A percentile compares a stretch with the other conserved stretches of the same genome.
Conservation (phyloP, 176 grass and related monocot genomes). For the Zea luxurians region DNA sequence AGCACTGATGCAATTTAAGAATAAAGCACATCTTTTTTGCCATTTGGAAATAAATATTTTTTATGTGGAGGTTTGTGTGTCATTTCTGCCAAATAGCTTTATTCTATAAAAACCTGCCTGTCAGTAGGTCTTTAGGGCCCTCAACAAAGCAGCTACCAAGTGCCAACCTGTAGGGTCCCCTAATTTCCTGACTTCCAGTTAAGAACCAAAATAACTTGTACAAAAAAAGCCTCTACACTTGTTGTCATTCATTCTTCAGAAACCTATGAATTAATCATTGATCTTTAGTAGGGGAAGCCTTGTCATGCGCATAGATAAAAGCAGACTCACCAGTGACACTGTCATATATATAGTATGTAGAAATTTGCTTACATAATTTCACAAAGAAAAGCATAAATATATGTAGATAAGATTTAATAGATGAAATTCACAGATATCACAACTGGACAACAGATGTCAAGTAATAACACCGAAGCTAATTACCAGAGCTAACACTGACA, state of each 20-base stretch:
- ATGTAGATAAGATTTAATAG: not conserved
- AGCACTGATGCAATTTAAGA: slow-evolving; percentile 18
- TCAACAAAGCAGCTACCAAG: slow-evolving; percentile 16
- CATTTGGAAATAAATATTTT: slow-evolving; percentile 29
- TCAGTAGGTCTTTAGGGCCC: no score
- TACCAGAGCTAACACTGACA: not conserved
- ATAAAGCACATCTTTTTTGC: slow-evolving; percentile 34
- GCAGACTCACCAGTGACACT: not conserved
- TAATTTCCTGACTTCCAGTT: slow-evolving; percentile 11
- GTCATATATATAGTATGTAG: slow-evolving; percentile 3
- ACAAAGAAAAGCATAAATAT: not conserved
- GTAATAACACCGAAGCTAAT: not conserved
- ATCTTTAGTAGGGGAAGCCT: not conserved
- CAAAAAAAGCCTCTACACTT: not conserved
- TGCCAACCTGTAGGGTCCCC: not conserved
- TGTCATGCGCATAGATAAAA: slow-evolving; percentile 2
- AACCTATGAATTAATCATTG: slow-evolving; percentile 1
- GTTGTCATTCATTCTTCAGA: not conserved
- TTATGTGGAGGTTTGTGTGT: not conserved
- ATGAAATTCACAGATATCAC: slow-evolving; percentile 8
- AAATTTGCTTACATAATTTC: not conserved
- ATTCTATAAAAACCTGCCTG: not conserved
- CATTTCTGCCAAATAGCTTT: slow-evolving; percentile 12
- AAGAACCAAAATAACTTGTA: slow-evolving; percentile 9
- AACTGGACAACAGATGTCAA: not conserved